Evolutionary conservation across 2,329 filamentous ascomycete genomes (phyloP).

Genomic region (Aspergillus persii): DNA sequence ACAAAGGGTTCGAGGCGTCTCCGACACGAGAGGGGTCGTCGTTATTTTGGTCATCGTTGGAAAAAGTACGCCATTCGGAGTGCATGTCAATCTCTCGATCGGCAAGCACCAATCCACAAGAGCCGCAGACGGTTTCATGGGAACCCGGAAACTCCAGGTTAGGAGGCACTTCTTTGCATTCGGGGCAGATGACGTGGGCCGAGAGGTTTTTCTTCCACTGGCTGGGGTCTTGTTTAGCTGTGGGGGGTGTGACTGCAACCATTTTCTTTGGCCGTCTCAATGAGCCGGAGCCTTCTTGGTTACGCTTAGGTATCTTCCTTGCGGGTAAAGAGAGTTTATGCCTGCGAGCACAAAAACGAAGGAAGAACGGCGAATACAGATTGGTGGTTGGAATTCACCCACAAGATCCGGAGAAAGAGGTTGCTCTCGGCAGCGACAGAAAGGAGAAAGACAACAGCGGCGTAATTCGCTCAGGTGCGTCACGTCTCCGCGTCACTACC

Average conservation of each 20-base stretch:
- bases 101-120: conserved; percentile 85
- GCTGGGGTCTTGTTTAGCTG: conserved; percentile 38
- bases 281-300: conserved; percentile 33
- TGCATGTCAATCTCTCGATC: conserved; percentile 92
- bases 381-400: conserved; percentile 51
- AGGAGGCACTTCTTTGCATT: conserved; percentile 89
- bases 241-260: conserved; percentile 35
- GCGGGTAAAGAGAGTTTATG: conserved; percentile 46
- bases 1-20: conserved; percentile 83
- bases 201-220: conserved; percentile 81
- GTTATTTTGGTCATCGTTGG: conserved; percentile 93
- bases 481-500: conserved; percentile 31
- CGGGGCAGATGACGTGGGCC: conserved; percentile 78
- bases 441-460: conserved; percentile 22
- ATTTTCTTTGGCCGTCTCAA: conserved; percentile 33
- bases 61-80: conserved; percentile 98
- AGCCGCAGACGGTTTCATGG: conserved; percentile 86
- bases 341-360: conserved; percentile 55
- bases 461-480: conserved; percentile 20
- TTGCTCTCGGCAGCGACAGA: conserved; percentile 11
- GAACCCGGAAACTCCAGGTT: conserved; percentile 92
- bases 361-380: conserved; percentile 70
- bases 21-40: conserved; percentile 98
- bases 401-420: conserved; percentile 1
- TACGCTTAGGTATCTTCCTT: conserved; percentile 46